Base-by-base conservation (phyloP, 2,329 filamentous ascomycete genomes). In the Zasmidium cellare region DNA sequence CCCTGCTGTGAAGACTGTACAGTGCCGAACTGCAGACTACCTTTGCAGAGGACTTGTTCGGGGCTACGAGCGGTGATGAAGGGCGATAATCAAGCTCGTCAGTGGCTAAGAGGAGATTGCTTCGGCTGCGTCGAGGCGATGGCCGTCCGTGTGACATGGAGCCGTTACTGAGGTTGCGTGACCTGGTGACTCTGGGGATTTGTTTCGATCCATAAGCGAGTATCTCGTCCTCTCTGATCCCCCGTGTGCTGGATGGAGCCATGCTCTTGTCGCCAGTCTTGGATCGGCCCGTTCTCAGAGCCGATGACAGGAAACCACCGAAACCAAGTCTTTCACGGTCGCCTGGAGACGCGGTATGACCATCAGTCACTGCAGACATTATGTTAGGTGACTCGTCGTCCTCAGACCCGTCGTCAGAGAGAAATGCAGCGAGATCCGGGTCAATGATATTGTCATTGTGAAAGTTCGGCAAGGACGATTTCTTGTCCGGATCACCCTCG, bases 381-480 rank as follows among this genome's bases (percentile, higher is more conserved):
- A 97, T 88, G 69, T 88, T 92, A 75, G 92, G 88, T 67, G 96
- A 90, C 64, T 99, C 92, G 67, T 90, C 93, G 67, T 91, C 97
- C n/a, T 72, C 72, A 1, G 92, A 96, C 49, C 90, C 92, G 66
- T 90, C 87, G 71, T 99, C 94, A 6, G 94, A 99, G 81, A 99
- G 89, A 75, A 96, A 99, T 31, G 91, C 90, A 3, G 92, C 93
- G 54, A 99, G 79, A 69, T 99, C 94, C 1, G 94, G 94, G 71
- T 99, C 94, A 66, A 99, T 97, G 66, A 99, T 96, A 70, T 94
- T 97, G 77, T 99, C 94, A 70, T 94, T 92, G 72, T 99, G 94
- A 67, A 99, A 97, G n/a, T 92, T 92, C 16, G 92, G 88, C 35
- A 96, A 82, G 45, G 86, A 85, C 7, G 85, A 46, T 62, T 87